Evolutionary conservation across 2,329 filamentous ascomycete species (phyloP).

Genomic region (Diaporthe batatas): DNA sequence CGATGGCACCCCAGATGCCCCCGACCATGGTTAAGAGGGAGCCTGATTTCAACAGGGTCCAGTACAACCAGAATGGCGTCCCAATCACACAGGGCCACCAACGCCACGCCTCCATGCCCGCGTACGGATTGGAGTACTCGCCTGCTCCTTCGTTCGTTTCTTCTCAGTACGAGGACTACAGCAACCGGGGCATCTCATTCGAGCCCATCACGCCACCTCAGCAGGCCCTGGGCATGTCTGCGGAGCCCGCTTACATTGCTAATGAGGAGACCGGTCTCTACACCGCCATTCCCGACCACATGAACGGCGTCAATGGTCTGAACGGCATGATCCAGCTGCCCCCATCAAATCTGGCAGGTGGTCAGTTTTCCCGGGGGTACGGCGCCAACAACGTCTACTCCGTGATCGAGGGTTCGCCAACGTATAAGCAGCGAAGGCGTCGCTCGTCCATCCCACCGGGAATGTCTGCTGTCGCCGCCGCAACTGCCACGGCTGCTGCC

Average conservation of each 20-base stretch:
- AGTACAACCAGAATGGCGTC: constrained; percentile 93
- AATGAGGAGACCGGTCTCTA: constrained; percentile 98
- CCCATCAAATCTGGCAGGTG: constrained; percentile 83
- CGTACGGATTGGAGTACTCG: constrained; percentile 94
- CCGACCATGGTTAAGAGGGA: constrained; percentile 89
- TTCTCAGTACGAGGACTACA: constrained; percentile 99
- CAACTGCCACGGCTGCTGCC: constrained; percentile 65
- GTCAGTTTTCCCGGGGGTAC: constrained; percentile 83
- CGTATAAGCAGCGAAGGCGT: constrained; percentile 96
- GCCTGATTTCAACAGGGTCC: constrained; percentile 82
- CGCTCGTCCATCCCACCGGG: constrained; percentile 92
- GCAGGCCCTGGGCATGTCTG: constrained; percentile 82
- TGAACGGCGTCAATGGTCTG: constrained; percentile 78
- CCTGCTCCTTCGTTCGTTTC: constrained; percentile 98
- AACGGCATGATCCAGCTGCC: constrained; percentile 93
- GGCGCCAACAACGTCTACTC: constrained; percentile 86
- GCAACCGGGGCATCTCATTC: constrained; percentile 94
- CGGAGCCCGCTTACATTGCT: constrained; percentile 96
- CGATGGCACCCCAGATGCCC: constrained; percentile 77
- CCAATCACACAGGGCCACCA: constrained; percentile 87
- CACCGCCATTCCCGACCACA: constrained; percentile 91
- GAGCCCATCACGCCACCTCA: constrained; percentile 97
- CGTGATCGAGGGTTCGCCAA: constrained; percentile 96
- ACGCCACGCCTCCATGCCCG: constrained; percentile 97
- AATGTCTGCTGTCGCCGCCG: constrained; percentile 76